These are phyloP conservation scores for Colletotrichum sp. DNA, from an alignment of 2,329 filamentous ascomycete genomes.

Conservation along the genomic window DNA sequence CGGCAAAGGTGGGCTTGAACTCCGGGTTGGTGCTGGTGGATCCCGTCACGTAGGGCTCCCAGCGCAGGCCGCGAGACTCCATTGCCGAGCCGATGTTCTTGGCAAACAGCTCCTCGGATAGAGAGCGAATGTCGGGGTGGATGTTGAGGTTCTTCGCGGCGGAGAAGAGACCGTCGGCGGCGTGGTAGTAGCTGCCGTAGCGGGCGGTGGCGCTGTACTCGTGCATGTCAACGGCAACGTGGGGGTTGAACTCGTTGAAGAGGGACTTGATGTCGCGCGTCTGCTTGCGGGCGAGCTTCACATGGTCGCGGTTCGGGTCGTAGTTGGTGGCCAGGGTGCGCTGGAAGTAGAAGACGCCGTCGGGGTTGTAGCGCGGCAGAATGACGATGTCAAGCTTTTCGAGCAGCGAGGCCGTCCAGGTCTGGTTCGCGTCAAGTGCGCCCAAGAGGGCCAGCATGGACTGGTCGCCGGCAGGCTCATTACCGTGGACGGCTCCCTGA, in stretches of 20 bases:
- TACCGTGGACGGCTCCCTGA: conserved; percentile 35
- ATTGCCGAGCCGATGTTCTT: conserved; percentile 31
- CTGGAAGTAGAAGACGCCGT: conserved; percentile 39
- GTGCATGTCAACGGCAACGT: conserved; percentile 36
- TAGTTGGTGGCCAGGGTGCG: conserved; percentile 31
- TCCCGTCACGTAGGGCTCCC: conserved; percentile 34
- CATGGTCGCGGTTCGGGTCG: conserved; percentile 37
- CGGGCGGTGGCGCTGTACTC: conserved; percentile 29
- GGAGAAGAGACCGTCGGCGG: conserved; percentile 33
- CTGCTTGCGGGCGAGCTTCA: conserved; percentile 35
- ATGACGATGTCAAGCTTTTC: conserved; percentile 33
- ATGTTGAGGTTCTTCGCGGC: conserved; percentile 40
- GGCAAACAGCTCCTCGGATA: conserved; percentile 33
- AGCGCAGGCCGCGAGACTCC: conserved; percentile 31
- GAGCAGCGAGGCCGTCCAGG: conserved; percentile 31
- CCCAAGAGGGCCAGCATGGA: conserved; percentile 33
- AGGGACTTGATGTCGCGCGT: conserved; percentile 35
- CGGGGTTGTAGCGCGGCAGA: conserved; percentile 36
- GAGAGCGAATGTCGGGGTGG: conserved; percentile 29
- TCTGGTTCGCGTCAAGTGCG: conserved; percentile 30
- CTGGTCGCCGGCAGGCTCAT: conserved; percentile 37
- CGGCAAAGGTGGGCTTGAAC: conserved; percentile 24
- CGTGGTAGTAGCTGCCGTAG: conserved; percentile 22
- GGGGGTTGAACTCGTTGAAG: conserved; percentile 30
- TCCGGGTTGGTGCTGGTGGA: conserved; percentile 24